Conservation (phyloP, 31 red algal genomes). For the Odonthalia washingtoniensis region DNA sequence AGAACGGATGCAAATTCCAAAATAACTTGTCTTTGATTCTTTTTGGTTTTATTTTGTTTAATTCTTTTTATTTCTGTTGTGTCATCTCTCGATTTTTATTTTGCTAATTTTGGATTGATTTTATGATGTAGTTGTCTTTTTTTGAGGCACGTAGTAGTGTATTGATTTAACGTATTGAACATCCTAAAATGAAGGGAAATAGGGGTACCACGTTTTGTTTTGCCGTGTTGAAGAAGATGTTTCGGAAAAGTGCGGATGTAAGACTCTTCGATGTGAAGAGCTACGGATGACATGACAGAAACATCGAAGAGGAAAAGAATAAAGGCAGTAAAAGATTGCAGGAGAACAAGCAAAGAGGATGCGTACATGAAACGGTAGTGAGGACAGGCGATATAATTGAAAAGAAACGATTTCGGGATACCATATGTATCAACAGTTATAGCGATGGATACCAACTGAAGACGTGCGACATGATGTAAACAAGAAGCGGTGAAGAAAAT, state of each 20-base stretch:
- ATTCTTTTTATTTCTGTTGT: no score
- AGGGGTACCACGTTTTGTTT: background rate
- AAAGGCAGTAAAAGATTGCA: slow-evolving; percentile 1
- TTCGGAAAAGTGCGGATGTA: slow-evolving; percentile 44
- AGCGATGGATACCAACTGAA: no score
- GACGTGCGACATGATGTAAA: no score
- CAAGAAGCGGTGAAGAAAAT: no score
- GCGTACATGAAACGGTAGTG: slow-evolving; percentile 56
- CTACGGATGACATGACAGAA: slow-evolving; percentile 48
- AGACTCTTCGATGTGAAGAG: slow-evolving; percentile 47
- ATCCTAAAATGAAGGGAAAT: background rate
- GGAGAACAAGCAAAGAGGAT: slow-evolving; percentile 32
- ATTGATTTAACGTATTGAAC: background rate
- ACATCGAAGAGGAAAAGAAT: slow-evolving; percentile 51
- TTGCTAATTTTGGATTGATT: no score
- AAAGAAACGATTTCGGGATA: slow-evolving; percentile 46
- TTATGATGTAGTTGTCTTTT: background rate
- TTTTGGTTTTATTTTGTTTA: no score
- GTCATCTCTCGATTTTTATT: no score
- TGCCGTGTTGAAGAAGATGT: background rate
- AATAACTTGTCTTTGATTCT: slow-evolving; percentile 26
- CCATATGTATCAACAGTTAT: slow-evolving; percentile 64
- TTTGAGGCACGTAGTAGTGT: background rate
- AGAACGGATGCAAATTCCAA: slow-evolving; percentile 40
- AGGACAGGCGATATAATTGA: slow-evolving; percentile 62